These are phyloP conservation scores for Fusarium austroafricanum DNA, from an alignment of 2,329 filamentous ascomycete species.

Conservation along the genomic window DNA sequence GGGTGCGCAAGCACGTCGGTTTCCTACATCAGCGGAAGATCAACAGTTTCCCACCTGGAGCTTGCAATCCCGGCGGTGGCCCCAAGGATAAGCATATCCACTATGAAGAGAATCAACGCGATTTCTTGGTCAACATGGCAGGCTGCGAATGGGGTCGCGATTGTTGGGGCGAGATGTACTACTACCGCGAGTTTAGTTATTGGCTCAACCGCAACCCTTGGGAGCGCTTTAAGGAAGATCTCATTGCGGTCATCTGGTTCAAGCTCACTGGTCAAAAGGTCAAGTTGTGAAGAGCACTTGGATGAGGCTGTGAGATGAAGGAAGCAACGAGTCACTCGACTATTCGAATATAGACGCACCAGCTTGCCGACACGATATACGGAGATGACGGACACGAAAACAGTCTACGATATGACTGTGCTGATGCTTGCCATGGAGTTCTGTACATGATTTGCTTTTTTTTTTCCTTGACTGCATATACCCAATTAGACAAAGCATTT, in stretches of 20 bases:
- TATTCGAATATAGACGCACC: conserved; percentile 19
- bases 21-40: conserved; percentile 93
- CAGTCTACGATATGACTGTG: conserved; percentile 6
- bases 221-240: conserved; percentile 79
- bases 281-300: conserved; percentile 58
- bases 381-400: conserved; percentile 28
- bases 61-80: conserved; percentile 76
- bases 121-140: conserved; percentile 98
- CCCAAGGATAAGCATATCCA: conserved; percentile 82
- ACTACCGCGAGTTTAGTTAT: conserved; percentile 91
- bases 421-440: conserved; percentile 31
- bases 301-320: conserved; percentile 2
- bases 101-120: conserved; percentile 85
- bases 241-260: conserved; percentile 70
- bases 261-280: conserved; percentile 72
- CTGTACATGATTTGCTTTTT: conserved; percentile 32
- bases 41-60: conserved; percentile 93
- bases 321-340: background rate
- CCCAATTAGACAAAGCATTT: conserved; percentile 41
- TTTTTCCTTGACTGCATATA: conserved; percentile 36
- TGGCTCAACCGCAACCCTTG: conserved; percentile 85
- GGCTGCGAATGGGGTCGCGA: conserved; percentile 97
- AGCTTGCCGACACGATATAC: conserved; percentile 22
- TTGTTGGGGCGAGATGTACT: conserved; percentile 98
- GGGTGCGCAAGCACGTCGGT: conserved; percentile 87